A percentile compares a stretch with the other conserved stretches of the same genome.
Conservation (phyloP, 345 rosid species). For the Gossypium rotundifolium region DNA sequence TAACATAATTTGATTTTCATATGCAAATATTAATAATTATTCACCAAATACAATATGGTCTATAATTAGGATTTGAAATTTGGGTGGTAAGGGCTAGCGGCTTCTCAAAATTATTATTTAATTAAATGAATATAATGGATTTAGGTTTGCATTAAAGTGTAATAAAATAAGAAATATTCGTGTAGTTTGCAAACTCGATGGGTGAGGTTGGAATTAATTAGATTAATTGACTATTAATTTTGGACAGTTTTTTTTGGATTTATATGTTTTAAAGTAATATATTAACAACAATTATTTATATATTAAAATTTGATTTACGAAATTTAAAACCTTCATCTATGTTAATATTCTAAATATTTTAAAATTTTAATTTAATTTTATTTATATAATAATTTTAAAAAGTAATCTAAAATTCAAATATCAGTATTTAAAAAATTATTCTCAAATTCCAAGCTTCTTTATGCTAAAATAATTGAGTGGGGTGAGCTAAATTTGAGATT, state of each 20-base stretch:
- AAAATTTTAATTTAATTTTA: too few species aligned
- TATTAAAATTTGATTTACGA: too few species aligned
- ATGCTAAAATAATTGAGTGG: background rate
- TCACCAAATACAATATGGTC: background rate
- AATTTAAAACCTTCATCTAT: too few species aligned
- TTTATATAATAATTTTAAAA: too few species aligned
- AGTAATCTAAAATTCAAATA: too few species aligned
- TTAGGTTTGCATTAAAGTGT: background rate
- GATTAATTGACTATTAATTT: background rate
- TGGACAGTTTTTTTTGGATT: constrained; percentile 1
- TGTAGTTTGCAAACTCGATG: background rate
- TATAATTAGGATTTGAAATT: background rate
- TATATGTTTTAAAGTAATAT: background rate
- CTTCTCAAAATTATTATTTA: background rate
- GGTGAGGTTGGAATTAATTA: background rate
- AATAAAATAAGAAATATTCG: background rate
- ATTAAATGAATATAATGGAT: background rate
- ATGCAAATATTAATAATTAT: too few species aligned
- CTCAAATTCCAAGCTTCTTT: background rate
- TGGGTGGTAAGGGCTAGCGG: background rate
- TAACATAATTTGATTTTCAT: too few species aligned
- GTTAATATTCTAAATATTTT: too few species aligned
- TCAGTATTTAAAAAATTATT: too few species aligned
- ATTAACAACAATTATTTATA: background rate
- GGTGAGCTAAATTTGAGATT: background rate